These are phyloP conservation scores for Filosporella fistucella DNA, from an alignment of 495 filamentous ascomycete genomes.

Conservation along the genomic window DNA sequence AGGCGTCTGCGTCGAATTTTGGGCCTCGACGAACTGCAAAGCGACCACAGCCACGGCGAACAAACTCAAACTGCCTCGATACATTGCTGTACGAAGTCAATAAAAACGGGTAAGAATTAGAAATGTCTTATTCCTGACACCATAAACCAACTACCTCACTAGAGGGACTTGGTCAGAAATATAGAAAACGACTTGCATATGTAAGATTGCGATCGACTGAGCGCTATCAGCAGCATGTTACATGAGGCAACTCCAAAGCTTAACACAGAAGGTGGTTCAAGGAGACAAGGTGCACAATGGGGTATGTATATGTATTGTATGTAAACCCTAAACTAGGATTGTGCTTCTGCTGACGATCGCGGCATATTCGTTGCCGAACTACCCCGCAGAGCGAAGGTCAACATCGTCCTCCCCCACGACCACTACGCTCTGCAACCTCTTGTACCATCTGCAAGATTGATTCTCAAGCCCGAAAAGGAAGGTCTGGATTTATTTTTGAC, in stretches of 20 bases:
- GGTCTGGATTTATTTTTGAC: too few species aligned
- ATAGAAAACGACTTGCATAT: constrained; percentile 2
- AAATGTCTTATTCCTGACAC: background rate
- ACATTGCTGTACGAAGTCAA: background rate
- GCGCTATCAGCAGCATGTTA: constrained; percentile 8
- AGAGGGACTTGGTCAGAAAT: constrained; percentile 4
- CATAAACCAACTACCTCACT: background rate
- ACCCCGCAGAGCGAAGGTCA: too few species aligned
- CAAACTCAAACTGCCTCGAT: background rate
- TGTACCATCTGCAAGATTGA: too few species aligned
- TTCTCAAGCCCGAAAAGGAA: too few species aligned
- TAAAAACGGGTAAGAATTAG: background rate
- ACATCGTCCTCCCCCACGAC: too few species aligned
- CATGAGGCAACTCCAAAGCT: background rate
- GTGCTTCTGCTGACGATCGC: constrained; percentile 1
- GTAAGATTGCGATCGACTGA: constrained; percentile 4
- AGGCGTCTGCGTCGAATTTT: constrained; percentile 10
- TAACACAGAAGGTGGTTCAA: too few species aligned
- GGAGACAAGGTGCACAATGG: background rate
- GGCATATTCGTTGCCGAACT: background rate
- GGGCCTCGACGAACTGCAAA: constrained; percentile 2
- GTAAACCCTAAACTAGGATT: background rate
- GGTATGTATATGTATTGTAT: background rate
- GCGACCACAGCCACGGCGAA: background rate
- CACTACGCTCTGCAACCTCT: too few species aligned